These are phyloP conservation scores for Aspergillus sergii DNA, from an alignment of 2,329 filamentous ascomycete genomes.

Conservation along the genomic window DNA sequence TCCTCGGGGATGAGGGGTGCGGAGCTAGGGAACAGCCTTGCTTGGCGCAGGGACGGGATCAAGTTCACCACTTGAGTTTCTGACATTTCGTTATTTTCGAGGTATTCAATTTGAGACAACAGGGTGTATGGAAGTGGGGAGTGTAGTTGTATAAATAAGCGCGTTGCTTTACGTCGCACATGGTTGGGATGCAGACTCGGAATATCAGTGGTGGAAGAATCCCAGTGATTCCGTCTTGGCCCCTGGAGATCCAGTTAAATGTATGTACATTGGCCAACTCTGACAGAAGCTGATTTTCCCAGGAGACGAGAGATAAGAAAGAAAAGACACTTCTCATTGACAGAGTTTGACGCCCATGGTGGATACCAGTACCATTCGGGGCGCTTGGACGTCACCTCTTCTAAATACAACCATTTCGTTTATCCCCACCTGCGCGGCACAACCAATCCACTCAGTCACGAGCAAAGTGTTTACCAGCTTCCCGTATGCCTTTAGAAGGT, in stretches of 20 bases:
- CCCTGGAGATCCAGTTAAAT: not conserved
- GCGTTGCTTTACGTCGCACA: not conserved
- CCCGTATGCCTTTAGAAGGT: no score
- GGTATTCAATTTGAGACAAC: not conserved
- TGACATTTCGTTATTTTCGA: not conserved
- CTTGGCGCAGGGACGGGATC: slow-evolving; percentile 5
- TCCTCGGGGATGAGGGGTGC: slow-evolving; percentile 13
- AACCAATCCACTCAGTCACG: no score
- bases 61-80: not conserved
- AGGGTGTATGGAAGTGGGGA: not conserved
- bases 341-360: no score
- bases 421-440: no score
- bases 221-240: not conserved
- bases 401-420: no score
- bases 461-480: no score
- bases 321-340: no score
- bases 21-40: slow-evolving; percentile 10
- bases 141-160: not conserved
- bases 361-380: no score
- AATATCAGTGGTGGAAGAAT: not conserved
- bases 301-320: no score
- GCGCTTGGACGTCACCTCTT: no score
- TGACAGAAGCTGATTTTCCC: no score
- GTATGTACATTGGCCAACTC: no score
- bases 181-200: not conserved